Percentiles rank a stretch among this genome's conserved stretches.
These are phyloP conservation scores for Diplosphaera chodatii DNA, from an alignment of 139 green algal species.

Conservation along the genomic window DNA sequence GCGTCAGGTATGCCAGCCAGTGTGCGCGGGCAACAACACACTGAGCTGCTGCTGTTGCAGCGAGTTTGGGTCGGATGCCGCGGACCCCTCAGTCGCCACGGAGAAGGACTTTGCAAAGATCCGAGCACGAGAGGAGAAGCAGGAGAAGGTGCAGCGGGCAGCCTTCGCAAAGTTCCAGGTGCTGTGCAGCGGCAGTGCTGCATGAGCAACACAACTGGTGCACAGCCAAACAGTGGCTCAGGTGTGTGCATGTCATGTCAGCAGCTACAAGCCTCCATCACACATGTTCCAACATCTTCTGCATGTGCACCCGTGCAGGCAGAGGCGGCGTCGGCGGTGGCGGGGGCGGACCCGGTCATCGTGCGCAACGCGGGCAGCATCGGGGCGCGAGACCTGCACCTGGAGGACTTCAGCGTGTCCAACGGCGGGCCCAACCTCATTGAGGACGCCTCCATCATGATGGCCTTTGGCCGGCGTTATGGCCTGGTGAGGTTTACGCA, in stretches of 20 bases:
- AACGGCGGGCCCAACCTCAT: constrained; percentile 72
- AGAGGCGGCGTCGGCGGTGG: constrained; percentile 3
- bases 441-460: constrained; percentile 51
- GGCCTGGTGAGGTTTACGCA: constrained; percentile 46
- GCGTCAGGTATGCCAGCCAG: no score
- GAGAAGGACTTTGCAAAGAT: constrained; percentile 65
- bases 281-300: not conserved
- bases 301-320: not conserved
- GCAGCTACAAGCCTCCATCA: no score
- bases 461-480: constrained; percentile 72
- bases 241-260: no score
- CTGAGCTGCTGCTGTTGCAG: no score
- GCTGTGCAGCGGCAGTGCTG: no score
- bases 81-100: constrained; percentile 21
- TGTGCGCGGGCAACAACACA: no score
- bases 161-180: constrained; percentile 41
- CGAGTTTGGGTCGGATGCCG: constrained; percentile 9
- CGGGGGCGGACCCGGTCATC: constrained; percentile 14
- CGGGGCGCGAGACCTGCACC: constrained; percentile 58
- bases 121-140: constrained; percentile 44
- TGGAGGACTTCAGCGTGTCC: constrained; percentile 72
- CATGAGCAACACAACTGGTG: no score
- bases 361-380: constrained; percentile 30
- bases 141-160: constrained; percentile 39
- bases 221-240: no score